A percentile compares a stretch with the other conserved stretches of the same genome.
phyloP scores from a whole-genome alignment of 352 stramenopile species.

The Saprolegnia parasitica region DNA sequence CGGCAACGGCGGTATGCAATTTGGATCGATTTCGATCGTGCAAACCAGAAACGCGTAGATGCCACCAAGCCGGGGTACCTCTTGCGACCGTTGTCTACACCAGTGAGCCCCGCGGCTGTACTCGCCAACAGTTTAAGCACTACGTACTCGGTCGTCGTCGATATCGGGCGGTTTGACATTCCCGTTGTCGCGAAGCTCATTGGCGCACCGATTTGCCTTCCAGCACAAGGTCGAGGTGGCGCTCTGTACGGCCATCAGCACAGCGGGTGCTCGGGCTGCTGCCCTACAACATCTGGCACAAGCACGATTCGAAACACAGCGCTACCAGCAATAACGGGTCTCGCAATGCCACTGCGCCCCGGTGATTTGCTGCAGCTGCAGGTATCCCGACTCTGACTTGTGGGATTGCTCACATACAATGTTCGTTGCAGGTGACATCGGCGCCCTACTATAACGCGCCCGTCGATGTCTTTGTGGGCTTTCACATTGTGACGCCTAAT shows the following conservation, averaged over 20 bases:
- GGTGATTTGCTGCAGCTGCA: conserved; percentile 19
- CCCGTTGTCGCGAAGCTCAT: conserved; percentile 64
- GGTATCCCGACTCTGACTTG: neutral
- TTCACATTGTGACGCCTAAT: conserved; percentile 68
- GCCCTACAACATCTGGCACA: conserved; percentile 40
- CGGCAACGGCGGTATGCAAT: conserved; percentile 6
- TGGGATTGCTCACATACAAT: neutral
- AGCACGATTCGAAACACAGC: conserved; percentile 6
- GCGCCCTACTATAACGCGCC: conserved; percentile 55
- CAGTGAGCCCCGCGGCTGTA: conserved; percentile 38
- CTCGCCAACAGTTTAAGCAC: conserved; percentile 36
- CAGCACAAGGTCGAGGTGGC: conserved; percentile 45
- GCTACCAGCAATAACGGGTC: conserved; percentile 40
- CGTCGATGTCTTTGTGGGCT: conserved; percentile 59
- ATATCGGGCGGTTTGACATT: conserved; percentile 49
- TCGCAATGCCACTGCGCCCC: conserved; percentile 32
- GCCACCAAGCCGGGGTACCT: neutral
- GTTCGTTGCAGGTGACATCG: conserved; percentile 32
- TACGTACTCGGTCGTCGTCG: conserved; percentile 35
- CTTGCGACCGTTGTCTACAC: conserved; percentile 5
- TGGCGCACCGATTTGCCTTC: conserved; percentile 52
- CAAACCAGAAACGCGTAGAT: conserved; percentile 7
- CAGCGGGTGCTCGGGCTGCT: conserved; percentile 61
- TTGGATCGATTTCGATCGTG: neutral
- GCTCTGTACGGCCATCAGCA: conserved; percentile 45